phyloP scores from a whole-genome alignment of 2,329 filamentous ascomycete species.

The Tympanopsis confertula region DNA sequence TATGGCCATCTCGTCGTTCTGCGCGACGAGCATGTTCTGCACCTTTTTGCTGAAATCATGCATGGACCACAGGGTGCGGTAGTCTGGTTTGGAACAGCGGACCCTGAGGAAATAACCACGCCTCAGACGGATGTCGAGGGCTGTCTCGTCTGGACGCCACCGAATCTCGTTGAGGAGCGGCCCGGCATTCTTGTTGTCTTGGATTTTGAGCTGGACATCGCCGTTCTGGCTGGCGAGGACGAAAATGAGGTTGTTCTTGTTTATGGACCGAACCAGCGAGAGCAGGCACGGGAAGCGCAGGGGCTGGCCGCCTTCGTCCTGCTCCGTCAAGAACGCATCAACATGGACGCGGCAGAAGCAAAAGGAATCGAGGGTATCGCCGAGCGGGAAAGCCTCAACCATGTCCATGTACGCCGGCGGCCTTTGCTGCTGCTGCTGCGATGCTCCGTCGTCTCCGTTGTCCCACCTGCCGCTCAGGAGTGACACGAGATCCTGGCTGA shows the following conservation, averaged over 20 bases:
- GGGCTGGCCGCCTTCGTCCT: constrained; percentile 44
- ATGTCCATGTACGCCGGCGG: constrained; percentile 37
- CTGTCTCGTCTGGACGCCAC: constrained; percentile 60
- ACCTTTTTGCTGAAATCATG: constrained; percentile 75
- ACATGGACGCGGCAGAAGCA: constrained; percentile 70
- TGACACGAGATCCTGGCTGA: constrained; percentile 60
- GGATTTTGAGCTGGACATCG: constrained; percentile 63
- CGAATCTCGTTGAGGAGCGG: constrained; percentile 72
- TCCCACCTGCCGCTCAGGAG: constrained; percentile 54
- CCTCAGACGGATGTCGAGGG: constrained; percentile 59
- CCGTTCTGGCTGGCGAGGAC: constrained; percentile 71
- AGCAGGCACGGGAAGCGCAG: constrained; percentile 64
- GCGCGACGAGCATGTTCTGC: constrained; percentile 57
- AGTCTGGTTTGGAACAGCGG: constrained; percentile 66
- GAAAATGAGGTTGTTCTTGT: constrained; percentile 59
- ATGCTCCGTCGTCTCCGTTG: constrained; percentile 32
- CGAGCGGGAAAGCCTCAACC: constrained; percentile 61
- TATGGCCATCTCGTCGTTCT: constrained; percentile 56
- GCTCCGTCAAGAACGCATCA: constrained; percentile 63
- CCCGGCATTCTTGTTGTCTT: constrained; percentile 53
- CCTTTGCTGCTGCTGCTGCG: constrained; percentile 27
- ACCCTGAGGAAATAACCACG: constrained; percentile 65
- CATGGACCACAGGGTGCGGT: constrained; percentile 67
- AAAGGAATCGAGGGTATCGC: constrained; percentile 64
- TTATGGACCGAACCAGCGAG: constrained; percentile 60